Percentiles rank a stretch among this genome's conserved stretches.
Evolutionary conservation across 73 alveolate species (phyloP).

Genomic region (Paramecium sexaurelia): DNA sequence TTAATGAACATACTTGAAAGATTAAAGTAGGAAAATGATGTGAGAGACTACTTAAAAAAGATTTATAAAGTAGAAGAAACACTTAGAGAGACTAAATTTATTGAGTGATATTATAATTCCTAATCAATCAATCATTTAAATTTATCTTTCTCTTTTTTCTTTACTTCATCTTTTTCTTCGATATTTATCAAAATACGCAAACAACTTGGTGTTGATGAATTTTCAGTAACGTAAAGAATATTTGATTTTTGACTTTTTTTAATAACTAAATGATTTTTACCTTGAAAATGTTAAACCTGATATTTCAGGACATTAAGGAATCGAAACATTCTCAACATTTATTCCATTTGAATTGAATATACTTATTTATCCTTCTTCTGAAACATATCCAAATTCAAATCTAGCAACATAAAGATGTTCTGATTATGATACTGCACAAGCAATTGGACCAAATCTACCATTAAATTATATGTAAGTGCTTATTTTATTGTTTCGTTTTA

Average conservation of each 20-base stretch:
- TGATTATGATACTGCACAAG: conserved; percentile 61
- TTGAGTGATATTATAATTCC: conserved; percentile 14
- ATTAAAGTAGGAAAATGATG: conserved; percentile 54
- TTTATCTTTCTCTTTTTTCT: conserved; percentile 43
- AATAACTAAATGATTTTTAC: background rate
- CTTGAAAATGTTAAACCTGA: conserved; percentile 67
- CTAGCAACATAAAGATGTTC: conserved; percentile 69
- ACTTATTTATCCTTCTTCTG: conserved; percentile 65
- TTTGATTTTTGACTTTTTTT: conserved; percentile 12
- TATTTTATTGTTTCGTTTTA: background rate
- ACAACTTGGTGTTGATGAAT: conserved; percentile 13
- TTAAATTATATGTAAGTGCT: conserved; percentile 53
- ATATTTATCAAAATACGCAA: background rate
- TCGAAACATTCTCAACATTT: conserved; percentile 57
- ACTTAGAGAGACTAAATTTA: conserved; percentile 57
- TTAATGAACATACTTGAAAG: conserved; percentile 24
- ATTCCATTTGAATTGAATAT: conserved; percentile 53
- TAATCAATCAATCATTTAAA: conserved; percentile 28
- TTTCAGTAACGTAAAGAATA: conserved; percentile 52
- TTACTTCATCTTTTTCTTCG: conserved; percentile 40
- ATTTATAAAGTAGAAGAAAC: conserved; percentile 58
- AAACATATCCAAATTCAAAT: conserved; percentile 63
- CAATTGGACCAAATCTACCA: conserved; percentile 72
- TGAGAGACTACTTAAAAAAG: conserved; percentile 45
- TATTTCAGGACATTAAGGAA: conserved; percentile 61